A percentile compares a stretch with the other conserved stretches of the same genome.
Conservation (phyloP, 192 early-diverging fungal species). For the Chytriomyces hyalinus region DNA sequence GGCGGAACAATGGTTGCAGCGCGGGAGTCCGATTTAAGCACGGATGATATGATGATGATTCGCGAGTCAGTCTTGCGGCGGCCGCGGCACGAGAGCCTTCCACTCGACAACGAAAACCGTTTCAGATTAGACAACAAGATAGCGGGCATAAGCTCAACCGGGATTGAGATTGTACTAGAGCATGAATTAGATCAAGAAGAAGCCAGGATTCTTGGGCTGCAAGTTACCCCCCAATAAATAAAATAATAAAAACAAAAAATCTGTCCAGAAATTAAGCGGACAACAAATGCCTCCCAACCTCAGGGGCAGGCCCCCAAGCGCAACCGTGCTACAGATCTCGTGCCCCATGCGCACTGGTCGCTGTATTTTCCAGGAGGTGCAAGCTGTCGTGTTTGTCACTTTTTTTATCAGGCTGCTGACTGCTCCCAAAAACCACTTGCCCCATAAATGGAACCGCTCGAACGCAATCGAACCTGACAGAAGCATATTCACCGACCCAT, state of each 20-base stretch:
- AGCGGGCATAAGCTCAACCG: conserved; percentile 6
- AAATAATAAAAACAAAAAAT: neutral
- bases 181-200: conserved; percentile 4
- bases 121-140: neutral
- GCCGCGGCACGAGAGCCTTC: neutral
- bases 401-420: neutral
- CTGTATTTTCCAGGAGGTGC: conserved; percentile 14
- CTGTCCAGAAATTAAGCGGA: neutral
- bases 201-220: neutral
- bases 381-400: too few relatives aligned
- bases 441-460: neutral
- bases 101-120: neutral
- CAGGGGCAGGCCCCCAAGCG: conserved; percentile 2
- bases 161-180: conserved; percentile 3
- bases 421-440: neutral
- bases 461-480: neutral
- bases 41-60: conserved; percentile 7
- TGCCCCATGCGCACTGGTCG: conserved; percentile 20
- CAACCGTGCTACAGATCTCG: neutral
- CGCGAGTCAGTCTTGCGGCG: neutral
- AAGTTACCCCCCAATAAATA: too few relatives aligned
- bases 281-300: neutral
- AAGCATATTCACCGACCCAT: neutral
- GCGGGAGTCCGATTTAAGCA: conserved; percentile 1
- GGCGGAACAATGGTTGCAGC: conserved; percentile 1